phyloP scores from a whole-genome alignment of 2,329 filamentous ascomycete genomes.

The Microdochium trichocladiopsis region DNA sequence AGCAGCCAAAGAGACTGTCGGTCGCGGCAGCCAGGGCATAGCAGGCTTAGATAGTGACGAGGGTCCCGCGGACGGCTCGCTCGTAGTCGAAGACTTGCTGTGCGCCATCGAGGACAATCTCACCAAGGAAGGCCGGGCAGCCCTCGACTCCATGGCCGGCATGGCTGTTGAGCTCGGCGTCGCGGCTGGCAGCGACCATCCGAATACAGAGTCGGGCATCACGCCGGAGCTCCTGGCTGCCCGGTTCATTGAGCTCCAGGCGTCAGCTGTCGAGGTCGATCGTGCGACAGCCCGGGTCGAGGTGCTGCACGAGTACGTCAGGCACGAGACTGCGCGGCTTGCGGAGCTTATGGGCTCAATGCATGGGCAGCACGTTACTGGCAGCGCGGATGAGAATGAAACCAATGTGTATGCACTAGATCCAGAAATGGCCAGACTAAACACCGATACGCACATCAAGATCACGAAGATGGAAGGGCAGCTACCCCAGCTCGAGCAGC shows the following conservation, averaged over 20 bases:
- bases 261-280: conserved; percentile 43
- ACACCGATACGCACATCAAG: conserved; percentile 65
- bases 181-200: background rate
- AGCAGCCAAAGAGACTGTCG: conserved; percentile 24
- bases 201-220: conserved; percentile 25
- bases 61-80: conserved; percentile 9
- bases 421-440: conserved; percentile 56
- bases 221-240: conserved; percentile 41
- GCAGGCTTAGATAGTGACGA: background rate
- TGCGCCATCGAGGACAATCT: conserved; percentile 47
- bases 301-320: conserved; percentile 48
- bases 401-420: conserved; percentile 39
- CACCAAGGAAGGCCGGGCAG: conserved; percentile 42
- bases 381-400: background rate
- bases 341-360: conserved; percentile 33
- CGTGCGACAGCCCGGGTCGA: conserved; percentile 48
- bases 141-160: conserved; percentile 51
- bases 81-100: conserved; percentile 35
- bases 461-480: conserved; percentile 61
- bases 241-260: conserved; percentile 48
- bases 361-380: conserved; percentile 17
- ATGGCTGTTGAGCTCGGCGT: conserved; percentile 43
- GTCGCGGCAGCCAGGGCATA: background rate
- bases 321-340: conserved; percentile 37
- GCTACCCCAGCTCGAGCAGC: conserved; percentile 59